Evolutionary conservation across 495 filamentous ascomycete genomes (phyloP).

Genomic region (Penicillium waksmanii): DNA sequence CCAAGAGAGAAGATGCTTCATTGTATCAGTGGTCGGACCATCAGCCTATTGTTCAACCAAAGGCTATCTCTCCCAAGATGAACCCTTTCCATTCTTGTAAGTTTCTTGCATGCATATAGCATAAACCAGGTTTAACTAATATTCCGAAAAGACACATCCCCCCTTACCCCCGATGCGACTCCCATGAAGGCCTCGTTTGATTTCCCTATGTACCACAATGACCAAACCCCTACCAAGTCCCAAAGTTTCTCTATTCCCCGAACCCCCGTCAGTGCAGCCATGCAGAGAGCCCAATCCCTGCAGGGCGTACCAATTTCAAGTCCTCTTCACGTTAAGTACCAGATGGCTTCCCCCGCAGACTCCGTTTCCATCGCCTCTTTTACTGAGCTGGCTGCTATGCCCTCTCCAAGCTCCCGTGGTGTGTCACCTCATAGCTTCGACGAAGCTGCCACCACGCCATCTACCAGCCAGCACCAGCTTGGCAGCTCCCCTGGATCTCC

Average conservation of each 20-base stretch:
- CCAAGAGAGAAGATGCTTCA: constrained; percentile 22
- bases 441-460: constrained; percentile 31
- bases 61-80: constrained; percentile 41
- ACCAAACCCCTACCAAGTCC: constrained; percentile 39
- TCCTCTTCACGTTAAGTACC: constrained; percentile 40
- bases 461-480: constrained; percentile 18
- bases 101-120: not conserved
- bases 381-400: constrained; percentile 51
- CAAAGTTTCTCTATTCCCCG: constrained; percentile 41
- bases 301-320: constrained; percentile 44
- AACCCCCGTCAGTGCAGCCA: constrained; percentile 40
- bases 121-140: constrained; percentile 14
- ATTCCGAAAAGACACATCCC: constrained; percentile 42
- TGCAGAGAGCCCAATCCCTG: constrained; percentile 53
- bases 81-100: constrained; percentile 54
- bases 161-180: constrained; percentile 53
- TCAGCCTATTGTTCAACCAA: constrained; percentile 45
- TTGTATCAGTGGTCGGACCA: constrained; percentile 33
- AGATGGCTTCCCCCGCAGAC: constrained; percentile 54
- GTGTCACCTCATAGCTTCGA: constrained; percentile 36
- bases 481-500: constrained; percentile 27
- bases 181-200: constrained; percentile 49
- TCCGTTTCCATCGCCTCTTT: constrained; percentile 53
- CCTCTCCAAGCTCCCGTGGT: constrained; percentile 34
- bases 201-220: constrained; percentile 40